These are phyloP conservation scores for Acer campestre DNA, from an alignment of 345 rosid genomes.

Conservation along the genomic window DNA sequence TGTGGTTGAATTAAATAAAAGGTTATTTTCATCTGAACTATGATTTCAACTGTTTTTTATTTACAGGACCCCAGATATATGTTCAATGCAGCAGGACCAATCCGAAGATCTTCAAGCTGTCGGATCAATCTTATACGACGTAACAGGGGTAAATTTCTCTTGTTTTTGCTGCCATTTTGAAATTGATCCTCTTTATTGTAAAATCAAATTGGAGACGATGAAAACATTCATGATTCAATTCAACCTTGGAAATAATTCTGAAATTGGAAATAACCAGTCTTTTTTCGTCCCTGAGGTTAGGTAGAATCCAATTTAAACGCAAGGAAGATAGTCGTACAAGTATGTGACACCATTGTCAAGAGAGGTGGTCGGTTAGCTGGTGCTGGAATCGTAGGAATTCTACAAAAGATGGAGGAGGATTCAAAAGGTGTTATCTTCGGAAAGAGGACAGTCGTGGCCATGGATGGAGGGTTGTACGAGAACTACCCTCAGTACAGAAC, in stretches of 20 bases:
- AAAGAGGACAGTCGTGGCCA: constrained; percentile 76
- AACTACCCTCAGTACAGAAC: constrained; percentile 68
- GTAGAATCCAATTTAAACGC: constrained; percentile 51
- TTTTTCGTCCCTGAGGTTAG: constrained; percentile 29
- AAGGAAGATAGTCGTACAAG: constrained; percentile 54
- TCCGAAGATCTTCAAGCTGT: constrained; percentile 64
- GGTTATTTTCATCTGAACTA: background rate
- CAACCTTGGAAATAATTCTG: background rate
- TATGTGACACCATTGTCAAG: constrained; percentile 65
- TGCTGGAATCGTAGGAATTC: constrained; percentile 85
- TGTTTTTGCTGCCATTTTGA: background rate
- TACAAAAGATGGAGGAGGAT: constrained; percentile 76
- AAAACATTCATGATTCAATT: background rate
- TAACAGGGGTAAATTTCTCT: constrained; percentile 45
- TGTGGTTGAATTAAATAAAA: background rate
- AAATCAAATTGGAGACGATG: background rate
- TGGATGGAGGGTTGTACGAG: constrained; percentile 83
- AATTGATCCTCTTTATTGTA: background rate
- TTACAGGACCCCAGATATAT: constrained; percentile 63
- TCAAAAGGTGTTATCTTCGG: constrained; percentile 55
- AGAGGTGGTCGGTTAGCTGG: constrained; percentile 85
- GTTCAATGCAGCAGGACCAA: constrained; percentile 69
- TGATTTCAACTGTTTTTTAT: constrained; percentile 6
- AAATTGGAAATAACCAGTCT: background rate
- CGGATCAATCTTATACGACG: constrained; percentile 55